Base-by-base conservation (phyloP, 2,329 filamentous ascomycete species). In the Fusarium sp. region DNA sequence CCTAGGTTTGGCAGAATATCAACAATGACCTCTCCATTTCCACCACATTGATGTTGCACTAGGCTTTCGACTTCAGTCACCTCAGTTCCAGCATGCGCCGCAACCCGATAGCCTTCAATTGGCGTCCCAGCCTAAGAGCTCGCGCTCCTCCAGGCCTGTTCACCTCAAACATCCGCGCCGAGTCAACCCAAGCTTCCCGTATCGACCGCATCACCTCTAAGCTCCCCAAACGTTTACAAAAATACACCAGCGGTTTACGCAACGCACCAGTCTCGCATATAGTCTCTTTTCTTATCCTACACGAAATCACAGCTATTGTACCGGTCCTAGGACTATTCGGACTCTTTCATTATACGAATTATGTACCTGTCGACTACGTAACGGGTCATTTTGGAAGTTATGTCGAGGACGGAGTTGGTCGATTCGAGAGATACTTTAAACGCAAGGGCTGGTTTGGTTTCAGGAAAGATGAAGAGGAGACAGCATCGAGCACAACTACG, bases 281-380 rank as follows among this genome's bases (percentile, higher is more conserved):
- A 44, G 88, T 91, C 3, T 91, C 95, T 0, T 99, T 99, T 79
- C 84, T 98, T 13, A 83, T 98, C 41, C 86, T 99, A 0, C 96
- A 99, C 83, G 96, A 99, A 80, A 78, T 98, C 46, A 98, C 96
- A 1, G 95, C 96, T 12, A 82, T 98, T 13, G 80, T 95, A 2
- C 95, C 95, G 0, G 81, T 98, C 0, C 79, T 97, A 41, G 91
- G 88, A 0, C 86, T 98, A 2, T 90, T 92, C 24, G 90, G 86
- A 1, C 78, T 89, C 3, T 97, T 99, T 79, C 93, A 98, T 81
- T 94, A 93, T 77, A 89, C 89, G 3, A 84, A 90, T 66, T 92
- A 91, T 85, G 85, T 94, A 29, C 94, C 95, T 0, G 75, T 87
- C 18, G 76, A 78, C 47, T 86, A 85, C 76, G 80, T 87, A 72